These are phyloP conservation scores for Adansonia rubrostipa DNA, from an alignment of 441 rosid genomes.

Conservation along the genomic window DNA sequence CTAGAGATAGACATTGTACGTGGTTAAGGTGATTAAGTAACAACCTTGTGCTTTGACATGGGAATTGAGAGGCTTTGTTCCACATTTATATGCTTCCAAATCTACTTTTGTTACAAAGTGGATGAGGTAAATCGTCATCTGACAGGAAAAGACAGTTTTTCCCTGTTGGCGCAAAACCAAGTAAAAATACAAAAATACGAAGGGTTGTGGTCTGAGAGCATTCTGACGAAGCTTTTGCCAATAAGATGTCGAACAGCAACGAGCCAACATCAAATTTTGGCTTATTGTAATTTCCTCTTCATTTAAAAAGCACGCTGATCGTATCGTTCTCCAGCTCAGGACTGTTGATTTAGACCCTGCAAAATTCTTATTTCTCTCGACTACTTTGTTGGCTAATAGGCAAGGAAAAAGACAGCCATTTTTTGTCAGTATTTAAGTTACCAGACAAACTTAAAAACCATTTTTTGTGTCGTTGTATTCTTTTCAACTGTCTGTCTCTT, in stretches of 20 bases:
- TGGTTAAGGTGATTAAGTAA: neutral
- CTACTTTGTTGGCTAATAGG: neutral
- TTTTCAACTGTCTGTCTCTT: constrained; percentile 8
- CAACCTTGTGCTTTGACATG: constrained; percentile 12
- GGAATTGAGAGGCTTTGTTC: neutral
- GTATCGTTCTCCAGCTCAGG: neutral
- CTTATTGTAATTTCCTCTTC: constrained; percentile 10
- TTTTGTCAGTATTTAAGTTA: neutral
- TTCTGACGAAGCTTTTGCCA: constrained; percentile 14
- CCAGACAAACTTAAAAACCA: neutral
- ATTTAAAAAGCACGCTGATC: neutral
- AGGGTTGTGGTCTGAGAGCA: neutral
- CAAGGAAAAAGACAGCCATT: neutral
- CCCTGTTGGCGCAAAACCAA: neutral
- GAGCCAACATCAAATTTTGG: neutral
- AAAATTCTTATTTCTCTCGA: neutral
- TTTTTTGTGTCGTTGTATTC: neutral
- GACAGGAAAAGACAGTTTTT: constrained; percentile 17
- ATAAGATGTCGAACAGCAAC: neutral
- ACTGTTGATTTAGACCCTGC: neutral
- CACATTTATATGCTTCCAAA: constrained; percentile 6
- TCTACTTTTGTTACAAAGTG: neutral
- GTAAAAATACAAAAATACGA: constrained; percentile 9
- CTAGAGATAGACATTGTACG: neutral
- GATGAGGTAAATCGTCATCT: constrained; percentile 23